Conservation (phyloP, 1,139 yeast genomes). For the Yamadazyma atmosphaerica region DNA sequence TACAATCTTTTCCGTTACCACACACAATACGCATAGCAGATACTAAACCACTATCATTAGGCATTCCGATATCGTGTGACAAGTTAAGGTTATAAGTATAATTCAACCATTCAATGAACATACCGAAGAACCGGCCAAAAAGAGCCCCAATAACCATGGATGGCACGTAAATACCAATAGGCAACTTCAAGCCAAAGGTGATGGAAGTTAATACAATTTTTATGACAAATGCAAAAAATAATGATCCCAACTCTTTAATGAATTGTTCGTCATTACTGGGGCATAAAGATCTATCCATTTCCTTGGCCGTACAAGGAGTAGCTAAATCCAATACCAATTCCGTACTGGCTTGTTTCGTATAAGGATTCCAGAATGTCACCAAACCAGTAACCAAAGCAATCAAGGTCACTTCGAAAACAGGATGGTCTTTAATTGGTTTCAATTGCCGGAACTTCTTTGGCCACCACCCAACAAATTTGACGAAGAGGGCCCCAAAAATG, state of each 20-base stretch:
- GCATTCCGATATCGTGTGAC: constrained; percentile 2
- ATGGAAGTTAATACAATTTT: constrained; percentile 51
- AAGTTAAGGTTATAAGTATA: constrained; percentile 19
- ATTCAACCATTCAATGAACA: constrained; percentile 44
- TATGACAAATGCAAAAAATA: constrained; percentile 45
- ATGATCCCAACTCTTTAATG: constrained; percentile 32
- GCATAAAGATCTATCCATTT: constrained; percentile 37
- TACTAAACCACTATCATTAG: constrained; percentile 14
- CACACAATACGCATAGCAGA: constrained; percentile 20
- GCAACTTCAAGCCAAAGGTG: constrained; percentile 63
- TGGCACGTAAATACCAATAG: constrained; percentile 69
- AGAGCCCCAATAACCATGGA: constrained; percentile 70
- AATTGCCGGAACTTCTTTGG: constrained; percentile 38
- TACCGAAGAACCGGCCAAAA: constrained; percentile 57
- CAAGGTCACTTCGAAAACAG: constrained; percentile 49
- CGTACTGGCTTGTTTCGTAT: constrained; percentile 53
- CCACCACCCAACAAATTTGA: constrained; percentile 55
- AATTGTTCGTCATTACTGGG: constrained; percentile 34
- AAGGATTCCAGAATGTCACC: constrained; percentile 52
- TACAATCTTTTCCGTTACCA: constrained; percentile 23
- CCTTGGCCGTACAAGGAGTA: constrained; percentile 42
- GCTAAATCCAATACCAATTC: constrained; percentile 56
- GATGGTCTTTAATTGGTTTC: constrained; percentile 36
- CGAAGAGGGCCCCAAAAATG: constrained; percentile 54
- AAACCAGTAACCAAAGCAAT: constrained; percentile 51